These are phyloP conservation scores for Podospora anserina DNA, from an alignment of 495 filamentous ascomycete genomes.

Conservation along the genomic window DNA sequence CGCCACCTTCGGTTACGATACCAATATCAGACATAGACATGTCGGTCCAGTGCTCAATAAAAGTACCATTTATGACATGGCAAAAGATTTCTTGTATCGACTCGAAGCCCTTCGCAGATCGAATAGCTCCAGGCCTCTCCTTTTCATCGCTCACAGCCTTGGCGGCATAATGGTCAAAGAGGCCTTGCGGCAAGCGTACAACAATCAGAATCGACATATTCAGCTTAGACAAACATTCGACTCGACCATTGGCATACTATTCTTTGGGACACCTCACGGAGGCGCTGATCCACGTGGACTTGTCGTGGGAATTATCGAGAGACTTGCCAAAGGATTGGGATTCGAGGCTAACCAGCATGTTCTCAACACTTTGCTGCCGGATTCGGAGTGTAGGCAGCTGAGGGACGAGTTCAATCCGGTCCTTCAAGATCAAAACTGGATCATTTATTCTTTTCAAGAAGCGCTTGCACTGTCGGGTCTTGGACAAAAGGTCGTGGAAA, in stretches of 20 bases:
- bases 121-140: constrained; percentile 31
- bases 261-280: constrained; percentile 46
- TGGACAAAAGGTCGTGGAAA: constrained; percentile 35
- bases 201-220: constrained; percentile 15
- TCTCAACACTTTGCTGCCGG: constrained; percentile 30
- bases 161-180: constrained; percentile 53
- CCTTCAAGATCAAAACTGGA: constrained; percentile 28
- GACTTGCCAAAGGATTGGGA: constrained; percentile 23
- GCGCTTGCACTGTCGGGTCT: constrained; percentile 23
- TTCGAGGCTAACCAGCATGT: constrained; percentile 28
- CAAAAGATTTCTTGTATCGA: constrained; percentile 34
- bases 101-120: constrained; percentile 32
- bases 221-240: constrained; percentile 30
- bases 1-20: constrained; percentile 52
- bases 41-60: constrained; percentile 25
- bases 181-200: constrained; percentile 30
- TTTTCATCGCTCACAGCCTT: constrained; percentile 53
- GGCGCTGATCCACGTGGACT: constrained; percentile 32
- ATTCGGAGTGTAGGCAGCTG: constrained; percentile 31
- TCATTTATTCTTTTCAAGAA: constrained; percentile 40
- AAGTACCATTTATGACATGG: constrained; percentile 39
- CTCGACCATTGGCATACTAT: constrained; percentile 40
- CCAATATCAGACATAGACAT: constrained; percentile 31
- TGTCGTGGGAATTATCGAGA: constrained; percentile 19
- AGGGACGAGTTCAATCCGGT: constrained; percentile 33